Percentiles rank a stretch among this genome's conserved stretches.
Conservation (phyloP, 169 alveolate species). For the Eimeria acervulina region DNA sequence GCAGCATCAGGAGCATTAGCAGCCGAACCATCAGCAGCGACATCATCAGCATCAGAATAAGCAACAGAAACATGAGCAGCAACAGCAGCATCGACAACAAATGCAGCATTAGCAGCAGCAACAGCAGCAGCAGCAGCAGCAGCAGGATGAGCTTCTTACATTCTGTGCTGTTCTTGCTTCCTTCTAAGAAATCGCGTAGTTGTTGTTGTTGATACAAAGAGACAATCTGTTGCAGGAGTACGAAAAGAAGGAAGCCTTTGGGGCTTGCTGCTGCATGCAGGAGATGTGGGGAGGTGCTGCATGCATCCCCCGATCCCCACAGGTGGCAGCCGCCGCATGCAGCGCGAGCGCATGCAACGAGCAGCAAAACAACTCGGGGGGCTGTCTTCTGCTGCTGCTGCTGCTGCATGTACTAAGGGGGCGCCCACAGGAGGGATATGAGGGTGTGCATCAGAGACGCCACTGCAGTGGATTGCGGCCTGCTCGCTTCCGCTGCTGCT, state of each 20-base stretch:
- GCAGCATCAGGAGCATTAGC: too few relatives aligned
- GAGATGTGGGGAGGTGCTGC: neutral
- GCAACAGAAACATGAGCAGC: neutral
- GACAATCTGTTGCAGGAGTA: too few relatives aligned
- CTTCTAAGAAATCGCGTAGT: neutral
- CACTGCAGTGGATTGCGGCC: neutral
- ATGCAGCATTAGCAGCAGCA: too few relatives aligned
- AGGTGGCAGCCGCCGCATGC: neutral
- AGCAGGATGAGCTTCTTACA: neutral
- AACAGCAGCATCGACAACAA: neutral
- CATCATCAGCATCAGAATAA: too few relatives aligned
- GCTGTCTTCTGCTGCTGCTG: neutral
- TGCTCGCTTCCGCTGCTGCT: neutral
- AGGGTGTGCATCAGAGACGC: neutral
- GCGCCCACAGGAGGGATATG: neutral
- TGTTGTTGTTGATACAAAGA: too few relatives aligned
- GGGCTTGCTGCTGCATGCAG: neutral
- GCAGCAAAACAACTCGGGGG: neutral
- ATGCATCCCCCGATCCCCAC: neutral
- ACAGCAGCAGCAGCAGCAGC: neutral
- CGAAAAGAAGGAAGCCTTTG: too few relatives aligned
- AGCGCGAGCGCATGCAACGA: neutral
- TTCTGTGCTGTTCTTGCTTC: neutral
- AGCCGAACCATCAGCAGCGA: too few relatives aligned
- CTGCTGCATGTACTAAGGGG: too few relatives aligned